Percentiles rank a stretch among this genome's conserved stretches.
phyloP scores from a whole-genome alignment of 1,139 yeast species.

The Kodamaea sp. region DNA sequence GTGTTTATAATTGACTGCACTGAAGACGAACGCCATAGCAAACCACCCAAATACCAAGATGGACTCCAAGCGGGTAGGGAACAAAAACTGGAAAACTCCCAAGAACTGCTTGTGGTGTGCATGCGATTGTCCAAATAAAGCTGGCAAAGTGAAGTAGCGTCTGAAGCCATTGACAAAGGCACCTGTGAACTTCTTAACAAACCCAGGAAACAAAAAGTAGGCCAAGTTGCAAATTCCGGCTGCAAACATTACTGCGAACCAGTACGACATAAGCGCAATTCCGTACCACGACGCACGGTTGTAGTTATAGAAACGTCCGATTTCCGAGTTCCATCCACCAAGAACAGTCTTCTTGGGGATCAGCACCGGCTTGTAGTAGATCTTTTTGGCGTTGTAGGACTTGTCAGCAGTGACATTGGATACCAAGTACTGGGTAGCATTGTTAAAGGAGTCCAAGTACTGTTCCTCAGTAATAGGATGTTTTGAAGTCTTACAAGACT shows the following conservation, averaged over 20 bases:
- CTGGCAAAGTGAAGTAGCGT: constrained; percentile 48
- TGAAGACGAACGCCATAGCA: constrained; percentile 43
- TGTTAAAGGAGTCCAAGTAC: constrained; percentile 33
- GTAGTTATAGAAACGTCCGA: constrained; percentile 41
- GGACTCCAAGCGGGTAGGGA: constrained; percentile 67
- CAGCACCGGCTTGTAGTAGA: constrained; percentile 34
- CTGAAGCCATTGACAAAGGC: constrained; percentile 38
- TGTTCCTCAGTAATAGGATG: constrained; percentile 29
- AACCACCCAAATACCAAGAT: constrained; percentile 40
- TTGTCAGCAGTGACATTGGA: constrained; percentile 29
- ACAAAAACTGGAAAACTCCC: constrained; percentile 34
- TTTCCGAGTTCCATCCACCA: constrained; percentile 39
- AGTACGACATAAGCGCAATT: constrained; percentile 49
- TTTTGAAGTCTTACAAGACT: constrained; percentile 18
- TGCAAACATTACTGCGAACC: constrained; percentile 42
- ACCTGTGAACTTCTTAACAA: constrained; percentile 33
- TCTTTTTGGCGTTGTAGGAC: constrained; percentile 25
- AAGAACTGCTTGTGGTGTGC: constrained; percentile 34
- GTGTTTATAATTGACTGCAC: constrained; percentile 41
- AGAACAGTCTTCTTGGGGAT: constrained; percentile 22
- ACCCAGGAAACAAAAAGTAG: constrained; percentile 36
- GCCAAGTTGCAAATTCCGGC: constrained; percentile 44
- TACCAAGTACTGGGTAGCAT: constrained; percentile 37
- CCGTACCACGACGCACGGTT: constrained; percentile 51
- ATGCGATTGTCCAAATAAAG: constrained; percentile 45